phyloP scores from a whole-genome alignment of 805 yeast species.

The Candida fluviatilis region DNA sequence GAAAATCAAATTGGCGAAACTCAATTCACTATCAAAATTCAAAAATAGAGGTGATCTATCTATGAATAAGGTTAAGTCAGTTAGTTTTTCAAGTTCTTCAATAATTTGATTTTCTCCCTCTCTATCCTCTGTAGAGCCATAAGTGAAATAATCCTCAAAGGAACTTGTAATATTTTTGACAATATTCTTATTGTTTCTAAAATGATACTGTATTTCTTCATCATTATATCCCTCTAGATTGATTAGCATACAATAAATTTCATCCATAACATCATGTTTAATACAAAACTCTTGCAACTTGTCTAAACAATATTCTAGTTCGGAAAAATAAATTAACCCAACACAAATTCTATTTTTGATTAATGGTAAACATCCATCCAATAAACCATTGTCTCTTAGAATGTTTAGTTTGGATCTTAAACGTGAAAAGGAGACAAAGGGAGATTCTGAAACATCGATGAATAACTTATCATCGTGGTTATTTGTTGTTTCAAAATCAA shows the following conservation, averaged over 20 bases:
- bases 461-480: slow-evolving; percentile 11
- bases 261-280: slow-evolving; percentile 22
- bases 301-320: slow-evolving; percentile 50
- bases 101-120: slow-evolving; percentile 6
- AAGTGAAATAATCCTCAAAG: slow-evolving; percentile 22
- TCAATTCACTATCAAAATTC: slow-evolving; percentile 44
- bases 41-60: slow-evolving; percentile 46
- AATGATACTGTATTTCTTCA: not conserved
- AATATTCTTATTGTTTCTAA: slow-evolving; percentile 8
- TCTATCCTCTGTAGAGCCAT: slow-evolving; percentile 13
- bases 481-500: not conserved
- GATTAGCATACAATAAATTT: slow-evolving; percentile 24
- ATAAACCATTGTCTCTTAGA: slow-evolving; percentile 38
- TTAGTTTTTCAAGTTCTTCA: slow-evolving; percentile 16
- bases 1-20: slow-evolving; percentile 49
- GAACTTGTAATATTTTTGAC: slow-evolving; percentile 5
- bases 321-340: slow-evolving; percentile 48
- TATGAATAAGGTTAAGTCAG: slow-evolving; percentile 39
- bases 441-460: slow-evolving; percentile 37
- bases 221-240: slow-evolving; percentile 9
- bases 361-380: slow-evolving; percentile 53
- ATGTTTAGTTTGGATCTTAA: slow-evolving; percentile 31
- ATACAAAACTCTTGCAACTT: slow-evolving; percentile 27
- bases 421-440: slow-evolving; percentile 25
- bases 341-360: slow-evolving; percentile 31